phyloP scores from a whole-genome alignment of 2,329 filamentous ascomycete genomes.

The Aureobasidium sp. region DNA sequence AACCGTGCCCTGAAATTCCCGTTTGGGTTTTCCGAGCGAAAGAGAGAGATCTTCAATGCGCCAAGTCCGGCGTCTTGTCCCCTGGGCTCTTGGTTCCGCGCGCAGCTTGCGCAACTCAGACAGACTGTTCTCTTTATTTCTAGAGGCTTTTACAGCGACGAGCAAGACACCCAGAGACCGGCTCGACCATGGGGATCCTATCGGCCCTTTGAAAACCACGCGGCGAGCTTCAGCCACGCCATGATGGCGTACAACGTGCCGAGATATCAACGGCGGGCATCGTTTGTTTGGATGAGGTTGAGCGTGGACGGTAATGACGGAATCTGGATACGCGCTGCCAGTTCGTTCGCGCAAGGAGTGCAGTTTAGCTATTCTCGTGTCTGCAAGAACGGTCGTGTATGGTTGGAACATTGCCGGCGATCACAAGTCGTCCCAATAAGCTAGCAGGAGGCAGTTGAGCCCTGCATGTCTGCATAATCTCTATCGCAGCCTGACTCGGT shows the following conservation, averaged over 20 bases:
- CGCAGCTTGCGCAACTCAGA: not conserved
- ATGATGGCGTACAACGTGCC: not conserved
- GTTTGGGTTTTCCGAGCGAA: not conserved
- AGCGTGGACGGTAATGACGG: not conserved
- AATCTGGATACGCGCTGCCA: not conserved
- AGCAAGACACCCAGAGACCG: not conserved
- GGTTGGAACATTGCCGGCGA: not conserved
- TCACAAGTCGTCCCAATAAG: slow-evolving; percentile 3
- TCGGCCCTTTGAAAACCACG: not conserved
- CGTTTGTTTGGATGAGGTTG: not conserved
- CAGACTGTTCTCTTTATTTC: not conserved
- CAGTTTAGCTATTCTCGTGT: not conserved
- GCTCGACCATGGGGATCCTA: not conserved
- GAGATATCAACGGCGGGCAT: slow-evolving; percentile 1
- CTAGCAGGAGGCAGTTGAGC: not conserved
- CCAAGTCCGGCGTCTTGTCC: not conserved
- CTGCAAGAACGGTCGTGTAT: not conserved
- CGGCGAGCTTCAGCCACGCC: not conserved
- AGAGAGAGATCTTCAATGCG: not conserved
- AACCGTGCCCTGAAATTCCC: not conserved
- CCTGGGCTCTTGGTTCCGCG: not conserved
- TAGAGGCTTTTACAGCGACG: not conserved
- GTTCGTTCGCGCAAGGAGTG: not conserved
- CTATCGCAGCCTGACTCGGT: not conserved
- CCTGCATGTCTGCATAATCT: slow-evolving; percentile 4